Base-by-base conservation (phyloP, 805 yeast species). In the Pichia ethanolica region DNA sequence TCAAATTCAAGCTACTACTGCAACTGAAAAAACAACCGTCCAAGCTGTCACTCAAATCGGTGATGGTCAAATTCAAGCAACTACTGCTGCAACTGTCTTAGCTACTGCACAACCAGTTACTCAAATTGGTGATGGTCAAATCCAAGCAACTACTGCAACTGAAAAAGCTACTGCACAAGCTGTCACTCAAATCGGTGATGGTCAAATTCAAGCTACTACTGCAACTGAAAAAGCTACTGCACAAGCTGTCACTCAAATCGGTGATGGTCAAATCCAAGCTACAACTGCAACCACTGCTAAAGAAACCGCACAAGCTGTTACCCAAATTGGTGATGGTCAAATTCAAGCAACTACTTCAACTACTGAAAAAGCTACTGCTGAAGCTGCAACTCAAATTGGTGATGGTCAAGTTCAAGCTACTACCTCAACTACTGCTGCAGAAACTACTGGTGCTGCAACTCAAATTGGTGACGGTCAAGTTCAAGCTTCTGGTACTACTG, bases 121-220 rank as follows among this genome's bases (percentile, higher is more conserved):
- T 56, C 75, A 71, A 60, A 72, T 71, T 42, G 67, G 67, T 55
- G 75, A 70, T 46, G 70, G 72, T 53, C 77, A 84, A 52, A 57
- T 76, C 42, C 53, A 77, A 51, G 67, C 70, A 35, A 61, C 71
- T 30, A 56, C 74, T 34, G 54, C 66, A 34, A 53, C 63, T 47
- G 73, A 46, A 72, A 38, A 26, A 13, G 5, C 25, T 26, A 13
- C 54, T 60, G 71, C 42, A 60, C 64, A 36, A 56, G 57, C 62
- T 53, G 69, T 70, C 48, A 58, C 79, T 55, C 83, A 78, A 67
- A 78, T 79, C 51, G 71, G 73, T 57, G 85, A 79, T 54, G 83
- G 83, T 56, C 83, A 53, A 44, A 40, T 53, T 25, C 54, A 53
- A 49, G 56, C 56, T 38, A 42, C 48, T 3, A 44, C 55, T 11